Conservation (phyloP, 2,329 filamentous ascomycete genomes). For the Colletotrichum sp. region DNA sequence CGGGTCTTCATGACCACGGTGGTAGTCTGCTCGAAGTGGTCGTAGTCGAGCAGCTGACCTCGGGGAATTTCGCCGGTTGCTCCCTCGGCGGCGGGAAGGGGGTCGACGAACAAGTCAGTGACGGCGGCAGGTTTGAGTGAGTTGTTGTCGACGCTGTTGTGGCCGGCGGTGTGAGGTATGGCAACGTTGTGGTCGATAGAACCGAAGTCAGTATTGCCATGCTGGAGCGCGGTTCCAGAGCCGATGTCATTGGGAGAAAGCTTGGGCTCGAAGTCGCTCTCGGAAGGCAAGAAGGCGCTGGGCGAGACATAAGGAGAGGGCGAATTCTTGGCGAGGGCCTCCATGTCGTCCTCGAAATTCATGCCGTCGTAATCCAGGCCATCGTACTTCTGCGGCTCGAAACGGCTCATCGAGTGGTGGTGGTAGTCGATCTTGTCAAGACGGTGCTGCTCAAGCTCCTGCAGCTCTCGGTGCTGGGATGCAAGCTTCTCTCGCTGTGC, state of each 20-base stretch:
- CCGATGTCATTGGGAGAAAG: not conserved
- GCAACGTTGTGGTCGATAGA: not conserved
- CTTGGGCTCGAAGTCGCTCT: not conserved
- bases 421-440: not conserved
- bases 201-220: not conserved
- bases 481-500: not conserved
- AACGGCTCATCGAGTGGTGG: not conserved
- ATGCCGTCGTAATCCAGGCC: not conserved
- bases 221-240: not conserved
- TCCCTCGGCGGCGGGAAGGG: not conserved
- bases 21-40: not conserved
- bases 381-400: not conserved
- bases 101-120: not conserved
- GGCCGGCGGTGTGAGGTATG: accelerated
- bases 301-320: not conserved
- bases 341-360: not conserved
- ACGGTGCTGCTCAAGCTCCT: not conserved
- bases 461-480: not conserved
- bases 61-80: not conserved
- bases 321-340: not conserved
- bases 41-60: not conserved
- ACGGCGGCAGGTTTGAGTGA: not conserved
- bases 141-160: not conserved
- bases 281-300: not conserved
- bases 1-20: not conserved